Conservation (phyloP, 208 protist species). For the Trypanosoma platydactyli region DNA sequence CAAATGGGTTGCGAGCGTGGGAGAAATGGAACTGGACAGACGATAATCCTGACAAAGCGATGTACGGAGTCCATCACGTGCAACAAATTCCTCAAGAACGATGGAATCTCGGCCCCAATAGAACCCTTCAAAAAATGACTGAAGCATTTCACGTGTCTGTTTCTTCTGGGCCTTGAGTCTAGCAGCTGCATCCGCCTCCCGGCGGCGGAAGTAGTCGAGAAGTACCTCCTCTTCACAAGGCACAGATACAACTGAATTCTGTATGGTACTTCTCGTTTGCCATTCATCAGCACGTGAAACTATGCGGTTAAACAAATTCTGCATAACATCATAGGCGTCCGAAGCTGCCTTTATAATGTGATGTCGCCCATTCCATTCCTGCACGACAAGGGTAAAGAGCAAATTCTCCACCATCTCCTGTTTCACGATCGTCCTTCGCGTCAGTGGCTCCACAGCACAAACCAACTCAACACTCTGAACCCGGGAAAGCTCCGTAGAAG, state of each 20-base stretch:
- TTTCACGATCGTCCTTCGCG: conserved; percentile 28
- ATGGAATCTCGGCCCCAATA: conserved; percentile 41
- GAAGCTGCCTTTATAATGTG: conserved; percentile 20
- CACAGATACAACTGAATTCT: conserved; percentile 7
- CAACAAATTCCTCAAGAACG: conserved; percentile 36
- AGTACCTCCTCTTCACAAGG: conserved; percentile 24
- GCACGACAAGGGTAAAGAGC: conserved; percentile 7
- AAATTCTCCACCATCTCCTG: conserved; percentile 15
- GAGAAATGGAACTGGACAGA: neutral
- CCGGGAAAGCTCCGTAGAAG: conserved; percentile 28
- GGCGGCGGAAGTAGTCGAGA: conserved; percentile 34
- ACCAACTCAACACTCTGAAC: conserved; percentile 22
- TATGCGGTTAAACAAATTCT: conserved; percentile 29
- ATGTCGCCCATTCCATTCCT: conserved; percentile 26
- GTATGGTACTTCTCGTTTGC: conserved; percentile 8
- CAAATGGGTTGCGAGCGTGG: neutral
- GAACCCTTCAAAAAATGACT: conserved; percentile 32
- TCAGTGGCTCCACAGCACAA: conserved; percentile 29
- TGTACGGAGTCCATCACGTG: conserved; percentile 20
- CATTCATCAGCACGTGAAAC: conserved; percentile 32
- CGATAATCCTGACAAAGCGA: neutral
- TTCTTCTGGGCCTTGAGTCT: conserved; percentile 11
- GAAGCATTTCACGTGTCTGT: conserved; percentile 22
- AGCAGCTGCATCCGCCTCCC: conserved; percentile 7
- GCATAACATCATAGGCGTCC: conserved; percentile 9